These are phyloP conservation scores for Solanum tarijense DNA, from an alignment of 257 asterid species.

Conservation along the genomic window DNA sequence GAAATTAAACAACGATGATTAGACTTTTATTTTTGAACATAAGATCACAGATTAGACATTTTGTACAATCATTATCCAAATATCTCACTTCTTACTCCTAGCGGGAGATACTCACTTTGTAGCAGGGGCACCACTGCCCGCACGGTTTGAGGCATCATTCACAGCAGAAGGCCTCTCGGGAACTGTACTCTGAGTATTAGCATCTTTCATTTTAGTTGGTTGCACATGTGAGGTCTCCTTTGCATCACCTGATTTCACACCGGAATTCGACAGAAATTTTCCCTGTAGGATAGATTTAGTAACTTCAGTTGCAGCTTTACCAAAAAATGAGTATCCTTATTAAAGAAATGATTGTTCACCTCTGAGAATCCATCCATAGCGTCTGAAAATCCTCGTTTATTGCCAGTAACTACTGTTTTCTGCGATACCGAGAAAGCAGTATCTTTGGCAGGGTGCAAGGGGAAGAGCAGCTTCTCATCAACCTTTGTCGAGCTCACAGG, in stretches of 20 bases:
- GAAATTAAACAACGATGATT: background rate
- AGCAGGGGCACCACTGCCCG: conserved; percentile 34
- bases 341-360: conserved; percentile 12
- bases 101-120: conserved; percentile 31
- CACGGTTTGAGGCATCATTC: conserved; percentile 12
- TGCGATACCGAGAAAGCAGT: conserved; percentile 7
- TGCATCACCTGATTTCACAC: conserved; percentile 13
- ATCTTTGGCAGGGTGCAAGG: conserved; percentile 40
- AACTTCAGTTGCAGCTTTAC: conserved; percentile 1
- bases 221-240: conserved; percentile 23
- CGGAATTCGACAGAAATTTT: conserved; percentile 11
- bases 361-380: conserved; percentile 51
- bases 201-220: conserved; percentile 23
- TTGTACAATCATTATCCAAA: background rate
- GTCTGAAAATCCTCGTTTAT: conserved; percentile 69
- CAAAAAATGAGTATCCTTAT: background rate
- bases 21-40: too few species aligned
- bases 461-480: conserved; percentile 61
- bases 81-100: background rate
- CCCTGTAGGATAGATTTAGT: conserved; percentile 18
- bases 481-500: conserved; percentile 21
- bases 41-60: background rate
- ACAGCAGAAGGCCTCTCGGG: conserved; percentile 22
- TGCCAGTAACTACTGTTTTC: conserved; percentile 42
- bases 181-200: conserved; percentile 8